Conservation (phyloP, 2,329 filamentous ascomycete species). For the Parafenestella ontariensis region DNA sequence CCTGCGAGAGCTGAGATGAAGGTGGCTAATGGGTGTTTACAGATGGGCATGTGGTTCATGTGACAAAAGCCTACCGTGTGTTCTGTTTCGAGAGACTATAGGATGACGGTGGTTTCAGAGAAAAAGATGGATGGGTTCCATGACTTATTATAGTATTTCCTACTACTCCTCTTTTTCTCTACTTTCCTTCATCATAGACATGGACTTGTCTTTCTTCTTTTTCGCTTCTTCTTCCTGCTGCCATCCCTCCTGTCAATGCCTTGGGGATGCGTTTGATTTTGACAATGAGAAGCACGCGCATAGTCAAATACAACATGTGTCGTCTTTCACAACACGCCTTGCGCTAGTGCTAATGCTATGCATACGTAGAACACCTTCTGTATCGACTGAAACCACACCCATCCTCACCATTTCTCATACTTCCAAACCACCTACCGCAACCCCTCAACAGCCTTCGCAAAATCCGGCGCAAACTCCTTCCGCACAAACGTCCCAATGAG, state of each 20-base stretch:
- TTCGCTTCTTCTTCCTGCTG: background rate
- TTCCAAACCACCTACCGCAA: background rate
- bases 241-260: background rate
- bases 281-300: background rate
- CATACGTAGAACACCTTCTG: background rate
- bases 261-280: background rate
- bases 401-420: background rate
- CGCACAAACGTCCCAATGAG: constrained; percentile 16
- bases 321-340: background rate
- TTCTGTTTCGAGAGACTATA: no score
- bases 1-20: background rate
- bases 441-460: constrained; percentile 2
- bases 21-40: constrained; percentile 1
- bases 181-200: constrained; percentile 1
- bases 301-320: background rate
- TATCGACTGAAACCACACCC: background rate
- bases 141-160: background rate
- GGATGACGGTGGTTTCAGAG: no score
- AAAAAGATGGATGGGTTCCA: background rate
- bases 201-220: background rate
- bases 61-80: background rate
- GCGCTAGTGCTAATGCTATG: background rate
- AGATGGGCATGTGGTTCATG: constrained; percentile 21
- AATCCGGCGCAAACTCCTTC: background rate
- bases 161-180: background rate